Evolutionary conservation across 1,139 yeast genomes (phyloP).

Genomic region (Nakaseomyces glabratus): DNA sequence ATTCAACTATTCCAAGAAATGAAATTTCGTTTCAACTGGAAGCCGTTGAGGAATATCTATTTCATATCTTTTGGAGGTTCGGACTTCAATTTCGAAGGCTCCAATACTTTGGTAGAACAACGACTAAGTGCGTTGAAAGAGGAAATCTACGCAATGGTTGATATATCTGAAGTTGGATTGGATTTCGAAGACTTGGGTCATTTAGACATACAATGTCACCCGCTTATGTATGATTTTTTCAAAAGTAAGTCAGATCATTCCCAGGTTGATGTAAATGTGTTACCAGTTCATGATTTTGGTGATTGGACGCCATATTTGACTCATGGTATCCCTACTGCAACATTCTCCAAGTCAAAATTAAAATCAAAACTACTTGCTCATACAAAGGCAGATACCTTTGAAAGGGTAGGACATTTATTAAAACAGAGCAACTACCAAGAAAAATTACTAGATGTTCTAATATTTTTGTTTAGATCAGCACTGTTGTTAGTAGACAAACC

Average conservation of each 20-base stretch:
- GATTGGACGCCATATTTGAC: conserved; percentile 53
- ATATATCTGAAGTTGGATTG: conserved; percentile 37
- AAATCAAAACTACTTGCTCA: conserved; percentile 41
- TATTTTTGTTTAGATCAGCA: conserved; percentile 45
- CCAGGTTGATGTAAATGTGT: conserved; percentile 16
- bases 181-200: conserved; percentile 56
- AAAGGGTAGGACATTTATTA: conserved; percentile 40
- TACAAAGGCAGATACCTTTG: conserved; percentile 61
- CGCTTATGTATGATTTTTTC: conserved; percentile 44
- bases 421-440: conserved; percentile 36
- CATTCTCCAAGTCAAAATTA: conserved; percentile 14
- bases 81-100: conserved; percentile 75
- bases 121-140: conserved; percentile 44
- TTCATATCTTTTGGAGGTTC: conserved; percentile 85
- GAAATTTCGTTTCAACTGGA: conserved; percentile 63
- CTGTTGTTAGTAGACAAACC: conserved; percentile 64
- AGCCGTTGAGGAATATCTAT: conserved; percentile 71
- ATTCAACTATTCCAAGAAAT: conserved; percentile 63
- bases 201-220: conserved; percentile 55
- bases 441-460: conserved; percentile 50
- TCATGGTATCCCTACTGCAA: conserved; percentile 58
- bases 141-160: conserved; percentile 67
- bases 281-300: conserved; percentile 41
- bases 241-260: conserved; percentile 6
- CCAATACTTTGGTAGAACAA: conserved; percentile 68